Evolutionary conservation across 352 stramenopile genomes (phyloP), one percentile per base, ranked within the genome.

Genomic region (Phytophthora aleatoria): DNA sequence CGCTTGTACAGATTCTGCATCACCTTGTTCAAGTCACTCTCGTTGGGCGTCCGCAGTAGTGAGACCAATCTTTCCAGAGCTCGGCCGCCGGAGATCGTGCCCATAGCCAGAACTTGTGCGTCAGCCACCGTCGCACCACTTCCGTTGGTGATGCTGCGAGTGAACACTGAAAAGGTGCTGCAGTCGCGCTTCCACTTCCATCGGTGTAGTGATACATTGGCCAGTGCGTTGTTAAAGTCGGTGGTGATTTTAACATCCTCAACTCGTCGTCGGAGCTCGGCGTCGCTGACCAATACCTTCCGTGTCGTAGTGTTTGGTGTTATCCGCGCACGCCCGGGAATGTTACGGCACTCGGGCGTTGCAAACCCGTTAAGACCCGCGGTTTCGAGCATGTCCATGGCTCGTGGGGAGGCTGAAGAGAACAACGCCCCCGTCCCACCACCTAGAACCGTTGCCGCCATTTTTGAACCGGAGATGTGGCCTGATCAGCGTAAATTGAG

Each of bases 1-100:
- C 67, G 51, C 49, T 76, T 67, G 69, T 76, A 81, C 3, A 83
- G 28, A 5, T 64, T 36, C 24, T 71, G 65, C 74, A 85, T 83
- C n/a, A 73, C 30, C 1, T 41, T 50, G 44, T 83, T 83, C 48
- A 67, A 77, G 38, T 73, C 69, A 36, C 43, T 77, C 44, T 83
- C 74, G 28, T 56, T 73, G 4, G 64, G 41, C 0, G 65, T 72
- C 7, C 65, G 30, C 27, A 85, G 42, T 2, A 70, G 42, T 5
- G 62, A 63, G 3, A 64, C 55, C 39, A 78, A 33, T 15, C 33
- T 47, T 28, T 75, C 67, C 1, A 78, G 26, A 3, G 67, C 67
- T 4, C 67, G 51, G 1, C 52, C 57, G n/a, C 67, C 58, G 1
- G 65, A 63, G 44, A 78, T 58, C 5, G 71, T 75, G 20, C 71